phyloP scores from a whole-genome alignment of 306 rosid genomes.

The Chamaecrista fasciculata region DNA sequence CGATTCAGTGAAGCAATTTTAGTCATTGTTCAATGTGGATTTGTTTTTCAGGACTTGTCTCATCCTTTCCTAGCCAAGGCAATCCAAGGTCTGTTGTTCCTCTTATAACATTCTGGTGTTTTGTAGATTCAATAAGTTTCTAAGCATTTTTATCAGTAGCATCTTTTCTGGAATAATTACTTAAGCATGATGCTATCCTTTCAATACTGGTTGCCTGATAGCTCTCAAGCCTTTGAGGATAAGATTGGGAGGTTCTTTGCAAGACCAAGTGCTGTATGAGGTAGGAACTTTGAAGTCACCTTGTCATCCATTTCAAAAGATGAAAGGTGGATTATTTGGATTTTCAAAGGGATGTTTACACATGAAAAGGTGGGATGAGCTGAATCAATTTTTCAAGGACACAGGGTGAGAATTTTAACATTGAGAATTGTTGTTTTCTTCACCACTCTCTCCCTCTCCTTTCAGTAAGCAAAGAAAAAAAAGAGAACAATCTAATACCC shows the following conservation, averaged over 20 bases:
- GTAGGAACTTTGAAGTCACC: slow-evolving; percentile 60
- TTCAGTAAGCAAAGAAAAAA: neutral
- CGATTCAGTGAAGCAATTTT: slow-evolving; percentile 18
- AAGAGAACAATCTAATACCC: neutral
- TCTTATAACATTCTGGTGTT: slow-evolving; percentile 1
- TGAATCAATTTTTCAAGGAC: slow-evolving; percentile 67
- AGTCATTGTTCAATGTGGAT: slow-evolving; percentile 31
- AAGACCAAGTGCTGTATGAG: slow-evolving; percentile 84
- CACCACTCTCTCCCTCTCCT: neutral
- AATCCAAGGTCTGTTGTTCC: slow-evolving; percentile 61
- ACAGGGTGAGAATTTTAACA: slow-evolving; percentile 65
- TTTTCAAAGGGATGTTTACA: slow-evolving; percentile 87
- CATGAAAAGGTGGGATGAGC: slow-evolving; percentile 91
- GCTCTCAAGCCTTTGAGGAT: slow-evolving; percentile 87
- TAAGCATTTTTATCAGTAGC: slow-evolving; percentile 3
- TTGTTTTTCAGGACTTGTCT: slow-evolving; percentile 77
- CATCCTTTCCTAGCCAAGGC: slow-evolving; percentile 75
- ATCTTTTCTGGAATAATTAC: slow-evolving; percentile 20
- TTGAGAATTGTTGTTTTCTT: slow-evolving; percentile 19
- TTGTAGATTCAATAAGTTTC: slow-evolving; percentile 5
- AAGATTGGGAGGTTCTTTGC: slow-evolving; percentile 94
- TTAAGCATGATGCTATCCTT: slow-evolving; percentile 29
- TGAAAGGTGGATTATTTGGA: slow-evolving; percentile 69
- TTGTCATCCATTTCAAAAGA: slow-evolving; percentile 78
- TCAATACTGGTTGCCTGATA: slow-evolving; percentile 43